Evolutionary conservation across 768 basidiomycete species (phyloP), one percentile per base, ranked within the genome.

Genomic region (Tubosaeta sp.): DNA sequence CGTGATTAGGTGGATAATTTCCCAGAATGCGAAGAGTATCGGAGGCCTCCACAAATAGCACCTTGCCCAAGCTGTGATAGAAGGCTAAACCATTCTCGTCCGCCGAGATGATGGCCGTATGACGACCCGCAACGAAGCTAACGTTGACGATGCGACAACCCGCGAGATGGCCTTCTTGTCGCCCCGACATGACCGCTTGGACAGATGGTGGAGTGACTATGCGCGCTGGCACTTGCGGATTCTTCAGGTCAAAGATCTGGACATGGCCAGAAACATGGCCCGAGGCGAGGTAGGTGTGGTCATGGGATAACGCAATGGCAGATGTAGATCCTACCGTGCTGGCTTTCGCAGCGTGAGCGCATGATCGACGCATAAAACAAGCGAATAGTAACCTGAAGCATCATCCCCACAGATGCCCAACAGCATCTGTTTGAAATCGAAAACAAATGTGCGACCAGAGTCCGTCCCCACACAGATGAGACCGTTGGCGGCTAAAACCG

Each of bases 1-100:
- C 55, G 18, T 48, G 35, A 24, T 29, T 29, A 27, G 51, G 46
- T 24, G 90, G 88, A 62, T 97, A 95, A 60, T 87, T 90, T 1
- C 96, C 96, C 2, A 98, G 77, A 46, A 99, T 90, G 16, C 96
- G 85, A 40, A 98, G 78, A 30, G 90, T 91, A 65, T 99, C 96
- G 14, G 90, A 84, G 12, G 94, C 94, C 41, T 97, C 94, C 6
- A 99, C 86, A 57, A 96, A 96, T 13, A 98, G 76, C 11, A 98
- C 86, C 66, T 91, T 94, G 24, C 96, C 93, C 4, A 99, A 73
- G 48, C 87, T 90, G 69, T 97, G 94, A 65, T 91, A 96, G 69
- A 99, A 99, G 0, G 93, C 90, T 9, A 97, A 77, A 1, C 96
- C 96, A 57, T 78, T 72, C 51, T 95, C 90, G 64, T 98, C 96